Percentiles rank a stretch among this genome's conserved stretches.
These are phyloP conservation scores for Carnegiea gigantea DNA, from an alignment of 179 eudicot species.

Conservation along the genomic window DNA sequence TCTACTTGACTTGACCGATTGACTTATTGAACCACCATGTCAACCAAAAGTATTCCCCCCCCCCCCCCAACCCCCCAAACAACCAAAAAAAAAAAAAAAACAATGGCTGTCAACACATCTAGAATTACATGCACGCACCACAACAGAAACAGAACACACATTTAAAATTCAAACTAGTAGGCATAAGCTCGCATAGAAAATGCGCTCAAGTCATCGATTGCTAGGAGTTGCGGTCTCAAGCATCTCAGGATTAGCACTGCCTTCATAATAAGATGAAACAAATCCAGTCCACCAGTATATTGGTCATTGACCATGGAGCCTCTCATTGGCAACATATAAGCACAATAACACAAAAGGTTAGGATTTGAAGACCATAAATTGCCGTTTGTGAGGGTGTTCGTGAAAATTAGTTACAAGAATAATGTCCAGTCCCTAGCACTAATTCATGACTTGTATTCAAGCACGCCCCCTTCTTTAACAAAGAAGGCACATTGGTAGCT, in stretches of 20 bases:
- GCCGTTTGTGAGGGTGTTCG: background rate
- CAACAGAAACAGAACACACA: background rate
- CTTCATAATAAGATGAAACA: too few relatives aligned
- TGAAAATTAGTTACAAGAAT: background rate
- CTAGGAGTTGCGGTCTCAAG: too few relatives aligned
- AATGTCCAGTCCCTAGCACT: background rate
- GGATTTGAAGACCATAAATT: background rate
- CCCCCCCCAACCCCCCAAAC: too few relatives aligned
- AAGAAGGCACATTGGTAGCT: background rate
- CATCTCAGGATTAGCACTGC: too few relatives aligned
- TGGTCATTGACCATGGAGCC: background rate
- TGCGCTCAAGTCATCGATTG: too few relatives aligned
- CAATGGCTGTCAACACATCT: background rate
- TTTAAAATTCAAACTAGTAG: background rate
- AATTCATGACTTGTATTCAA: background rate
- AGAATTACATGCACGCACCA: background rate
- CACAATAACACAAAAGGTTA: background rate
- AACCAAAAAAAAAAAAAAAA: too few relatives aligned
- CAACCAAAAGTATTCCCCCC: too few relatives aligned
- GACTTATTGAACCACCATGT: background rate
- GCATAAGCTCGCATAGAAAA: background rate
- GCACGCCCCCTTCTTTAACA: background rate
- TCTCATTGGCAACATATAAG: background rate
- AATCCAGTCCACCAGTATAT: background rate
- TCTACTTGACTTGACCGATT: too few relatives aligned